Base-by-base conservation (phyloP, 1,284 basidiomycete genomes). In the Neonothopanus nambi region DNA sequence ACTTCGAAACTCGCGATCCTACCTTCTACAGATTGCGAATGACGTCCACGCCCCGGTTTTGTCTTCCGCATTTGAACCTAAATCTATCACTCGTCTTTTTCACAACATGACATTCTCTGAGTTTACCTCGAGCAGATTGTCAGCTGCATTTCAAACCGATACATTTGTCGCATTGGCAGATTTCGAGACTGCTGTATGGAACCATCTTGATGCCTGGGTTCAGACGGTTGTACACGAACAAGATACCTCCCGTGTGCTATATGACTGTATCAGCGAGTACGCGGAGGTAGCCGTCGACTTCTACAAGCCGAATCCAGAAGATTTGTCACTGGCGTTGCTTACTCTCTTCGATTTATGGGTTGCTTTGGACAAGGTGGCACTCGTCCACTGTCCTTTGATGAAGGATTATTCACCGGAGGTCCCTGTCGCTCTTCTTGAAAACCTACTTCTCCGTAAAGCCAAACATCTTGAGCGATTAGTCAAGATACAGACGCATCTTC, bases 391-490 rank as follows among this genome's bases (percentile, higher is more conserved):
- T 40, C 71, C 72, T 0, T 60, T 80, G 1, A 63, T 82, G 0
- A 40, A 35, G 0, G 60, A 73, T 3, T 82, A 76, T 50, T 73
- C 75, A 3, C 79, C 78, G 0, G 80, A 79, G 54, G 60, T 82
- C 0, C 63, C 71, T 0, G 26, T 51, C 1, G 36, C 37, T 1
- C 59, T 79, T 12, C 57, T 80, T 15, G 65, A 76, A 12, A 52
- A 64, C 0, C 62, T 81, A 7, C 59, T 82, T 1, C 60, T 82
- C 11, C 68, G 67, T 8, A 67, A 65, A 37, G 52, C 58, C 0
- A 38, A 51, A 0, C 55, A 60, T 13, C 57, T 78, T 8, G 41
- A 54, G 9, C 65, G 70, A 8, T 59, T 75, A 15, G 30, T 38
- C 6, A 13, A 8, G 1, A 58, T 71, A 4, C 58, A 68, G 45